Evolutionary conservation across 768 basidiomycete genomes (phyloP).

Genomic region (Russula brevipes): DNA sequence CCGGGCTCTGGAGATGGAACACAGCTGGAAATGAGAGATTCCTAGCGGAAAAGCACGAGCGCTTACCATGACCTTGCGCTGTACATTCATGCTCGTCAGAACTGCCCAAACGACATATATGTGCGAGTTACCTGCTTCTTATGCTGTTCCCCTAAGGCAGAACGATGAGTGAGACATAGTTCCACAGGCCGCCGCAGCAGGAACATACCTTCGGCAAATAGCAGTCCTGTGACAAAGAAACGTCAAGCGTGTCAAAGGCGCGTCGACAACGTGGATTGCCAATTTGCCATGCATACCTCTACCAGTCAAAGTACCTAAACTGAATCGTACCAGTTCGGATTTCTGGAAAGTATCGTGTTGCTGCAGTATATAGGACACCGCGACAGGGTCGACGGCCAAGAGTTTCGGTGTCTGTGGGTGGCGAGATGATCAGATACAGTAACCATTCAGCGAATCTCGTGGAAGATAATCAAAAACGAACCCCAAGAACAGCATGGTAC

Average conservation of each 20-base stretch:
- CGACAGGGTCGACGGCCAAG: constrained; percentile 34
- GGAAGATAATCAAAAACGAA: neutral
- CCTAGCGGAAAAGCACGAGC: too few species aligned
- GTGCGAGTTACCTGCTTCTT: constrained; percentile 9
- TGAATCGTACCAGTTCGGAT: constrained; percentile 25
- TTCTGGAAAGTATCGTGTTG: constrained; percentile 34
- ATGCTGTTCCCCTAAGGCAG: constrained; percentile 11
- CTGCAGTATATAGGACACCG: constrained; percentile 33
- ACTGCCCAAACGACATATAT: neutral
- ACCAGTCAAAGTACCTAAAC: constrained; percentile 21
- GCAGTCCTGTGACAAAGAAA: neutral
- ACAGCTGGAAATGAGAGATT: neutral
- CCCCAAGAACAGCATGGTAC: constrained; percentile 5
- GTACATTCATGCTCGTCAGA: neutral
- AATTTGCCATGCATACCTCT: constrained; percentile 15
- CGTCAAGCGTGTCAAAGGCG: neutral
- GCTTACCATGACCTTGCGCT: constrained; percentile 19
- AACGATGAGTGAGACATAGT: neutral
- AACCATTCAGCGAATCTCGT: neutral
- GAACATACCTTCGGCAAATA: constrained; percentile 21
- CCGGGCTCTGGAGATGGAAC: constrained; percentile 23
- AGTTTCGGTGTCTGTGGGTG: constrained; percentile 26
- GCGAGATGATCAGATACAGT: neutral
- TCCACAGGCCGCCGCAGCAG: too few species aligned
- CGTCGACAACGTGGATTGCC: neutral